Evolutionary conservation across 352 stramenopile genomes (phyloP).

Genomic region (Thalassiosira delicatula): DNA sequence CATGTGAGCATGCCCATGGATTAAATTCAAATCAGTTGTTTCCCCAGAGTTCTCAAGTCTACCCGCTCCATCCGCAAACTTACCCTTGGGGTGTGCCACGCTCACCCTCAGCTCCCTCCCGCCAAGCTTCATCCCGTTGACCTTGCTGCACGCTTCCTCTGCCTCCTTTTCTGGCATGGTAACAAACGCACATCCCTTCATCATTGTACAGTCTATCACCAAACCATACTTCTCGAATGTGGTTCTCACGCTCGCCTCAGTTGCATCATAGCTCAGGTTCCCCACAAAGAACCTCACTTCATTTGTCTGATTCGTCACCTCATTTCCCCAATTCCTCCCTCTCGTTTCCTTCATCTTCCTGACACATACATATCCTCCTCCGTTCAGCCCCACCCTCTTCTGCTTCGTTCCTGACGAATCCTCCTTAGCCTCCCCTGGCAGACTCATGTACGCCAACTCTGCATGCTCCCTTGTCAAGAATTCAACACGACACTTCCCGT

Average conservation of each 20-base stretch:
- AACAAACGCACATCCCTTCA: slow-evolving; percentile 84
- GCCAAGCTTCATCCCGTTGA: slow-evolving; percentile 82
- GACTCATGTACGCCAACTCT: slow-evolving; percentile 78
- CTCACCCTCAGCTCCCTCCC: slow-evolving; percentile 82
- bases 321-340: no score
- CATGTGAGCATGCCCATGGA: no score
- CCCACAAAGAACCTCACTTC: slow-evolving; percentile 86
- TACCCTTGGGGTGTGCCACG: slow-evolving; percentile 83
- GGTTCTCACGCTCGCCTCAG: slow-evolving; percentile 62
- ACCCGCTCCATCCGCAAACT: no score
- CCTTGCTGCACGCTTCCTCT: slow-evolving; percentile 74
- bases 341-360: slow-evolving; percentile 80
- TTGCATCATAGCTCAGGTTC: slow-evolving; percentile 85
- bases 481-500: slow-evolving; percentile 78
- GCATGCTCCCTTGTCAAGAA: slow-evolving; percentile 76
- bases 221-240: slow-evolving; percentile 81
- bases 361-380: slow-evolving; percentile 78
- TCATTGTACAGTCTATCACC: slow-evolving; percentile 83
- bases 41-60: no score
- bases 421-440: slow-evolving; percentile 68
- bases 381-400: slow-evolving; percentile 83
- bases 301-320: no score
- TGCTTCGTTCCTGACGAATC: slow-evolving; percentile 83
- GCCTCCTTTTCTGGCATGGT: slow-evolving; percentile 84
- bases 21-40: no score